phyloP scores from a whole-genome alignment of 805 yeast genomes.

The Candida nitratophila region DNA sequence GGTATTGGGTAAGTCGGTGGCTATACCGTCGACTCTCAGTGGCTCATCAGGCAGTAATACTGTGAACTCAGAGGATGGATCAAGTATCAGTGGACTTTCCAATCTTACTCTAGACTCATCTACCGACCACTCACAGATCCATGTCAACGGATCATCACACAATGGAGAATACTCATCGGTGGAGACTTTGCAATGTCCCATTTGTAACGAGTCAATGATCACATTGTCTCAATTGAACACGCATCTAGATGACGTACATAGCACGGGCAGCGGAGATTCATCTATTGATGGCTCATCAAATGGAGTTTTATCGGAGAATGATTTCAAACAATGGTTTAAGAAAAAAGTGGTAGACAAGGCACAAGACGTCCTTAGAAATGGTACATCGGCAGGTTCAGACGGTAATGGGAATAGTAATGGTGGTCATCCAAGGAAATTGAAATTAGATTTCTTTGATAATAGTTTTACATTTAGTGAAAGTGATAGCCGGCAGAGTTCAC shows the following conservation, averaged over 20 bases:
- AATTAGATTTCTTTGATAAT: constrained; percentile 45
- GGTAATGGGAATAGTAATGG: constrained; percentile 19
- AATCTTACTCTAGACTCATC: too few species aligned
- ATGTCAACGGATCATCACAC: too few species aligned
- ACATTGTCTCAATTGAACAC: constrained; percentile 49
- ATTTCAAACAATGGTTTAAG: constrained; percentile 36
- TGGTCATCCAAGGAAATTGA: constrained; percentile 24
- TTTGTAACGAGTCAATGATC: constrained; percentile 56
- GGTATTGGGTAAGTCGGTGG: constrained; percentile 11
- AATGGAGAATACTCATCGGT: too few species aligned
- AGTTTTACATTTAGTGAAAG: constrained; percentile 14
- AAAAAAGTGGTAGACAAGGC: constrained; percentile 32
- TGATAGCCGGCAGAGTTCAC: neutral
- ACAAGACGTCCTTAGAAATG: constrained; percentile 21
- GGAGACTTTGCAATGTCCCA: constrained; percentile 45
- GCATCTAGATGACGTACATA: constrained; percentile 69
- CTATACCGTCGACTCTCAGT: neutral
- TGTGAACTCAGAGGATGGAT: too few species aligned
- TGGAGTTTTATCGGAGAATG: constrained; percentile 21
- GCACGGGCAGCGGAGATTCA: constrained; percentile 14
- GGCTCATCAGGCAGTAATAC: neutral
- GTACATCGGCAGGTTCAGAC: constrained; percentile 2
- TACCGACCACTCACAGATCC: too few species aligned
- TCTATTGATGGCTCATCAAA: neutral
- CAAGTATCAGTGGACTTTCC: too few species aligned